These are phyloP conservation scores for Diacronema lutheri DNA, from an alignment of 78 protist genomes.

Conservation along the genomic window DNA sequence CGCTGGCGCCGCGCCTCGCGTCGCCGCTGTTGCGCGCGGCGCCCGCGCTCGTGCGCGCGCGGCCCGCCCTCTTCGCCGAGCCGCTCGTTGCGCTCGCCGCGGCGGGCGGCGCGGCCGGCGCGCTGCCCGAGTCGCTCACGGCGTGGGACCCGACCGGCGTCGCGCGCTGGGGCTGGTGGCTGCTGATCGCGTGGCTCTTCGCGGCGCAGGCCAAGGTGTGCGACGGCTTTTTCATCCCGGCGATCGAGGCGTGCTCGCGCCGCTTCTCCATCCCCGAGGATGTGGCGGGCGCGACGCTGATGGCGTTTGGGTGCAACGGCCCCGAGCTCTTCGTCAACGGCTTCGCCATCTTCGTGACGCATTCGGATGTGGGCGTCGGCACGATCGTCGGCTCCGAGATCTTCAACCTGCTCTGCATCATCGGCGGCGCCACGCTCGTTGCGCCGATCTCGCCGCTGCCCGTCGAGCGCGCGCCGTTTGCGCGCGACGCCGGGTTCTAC, in stretches of 20 bases:
- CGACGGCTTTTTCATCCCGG: conserved; percentile 43
- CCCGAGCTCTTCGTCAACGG: conserved; percentile 50
- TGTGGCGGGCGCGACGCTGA: conserved; percentile 60
- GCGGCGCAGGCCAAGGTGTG: conserved; percentile 43
- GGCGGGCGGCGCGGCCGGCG: too few relatives aligned
- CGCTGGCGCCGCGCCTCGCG: too few relatives aligned
- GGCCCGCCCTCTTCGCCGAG: too few relatives aligned
- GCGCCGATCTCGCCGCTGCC: neutral
- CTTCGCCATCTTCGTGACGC: neutral
- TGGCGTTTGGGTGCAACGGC: conserved; percentile 50
- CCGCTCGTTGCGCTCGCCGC: too few relatives aligned
- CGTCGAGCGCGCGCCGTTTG: conserved; percentile 5
- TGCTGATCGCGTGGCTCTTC: neutral
- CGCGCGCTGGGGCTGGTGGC: too few relatives aligned
- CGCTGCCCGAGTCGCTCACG: too few relatives aligned
- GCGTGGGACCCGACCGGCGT: too few relatives aligned
- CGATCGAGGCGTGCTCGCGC: conserved; percentile 8
- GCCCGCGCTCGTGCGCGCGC: too few relatives aligned
- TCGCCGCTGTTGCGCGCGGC: too few relatives aligned
- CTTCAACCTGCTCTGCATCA: conserved; percentile 45
- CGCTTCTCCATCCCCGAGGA: conserved; percentile 13
- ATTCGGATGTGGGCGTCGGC: conserved; percentile 29
- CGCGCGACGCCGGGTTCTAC: conserved; percentile 32
- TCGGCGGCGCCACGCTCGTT: conserved; percentile 33
- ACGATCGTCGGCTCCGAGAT: conserved; percentile 46